These are phyloP conservation scores for Apophysomyces variabilis DNA, from an alignment of 371 early-diverging fungal genomes.

Conservation along the genomic window DNA sequence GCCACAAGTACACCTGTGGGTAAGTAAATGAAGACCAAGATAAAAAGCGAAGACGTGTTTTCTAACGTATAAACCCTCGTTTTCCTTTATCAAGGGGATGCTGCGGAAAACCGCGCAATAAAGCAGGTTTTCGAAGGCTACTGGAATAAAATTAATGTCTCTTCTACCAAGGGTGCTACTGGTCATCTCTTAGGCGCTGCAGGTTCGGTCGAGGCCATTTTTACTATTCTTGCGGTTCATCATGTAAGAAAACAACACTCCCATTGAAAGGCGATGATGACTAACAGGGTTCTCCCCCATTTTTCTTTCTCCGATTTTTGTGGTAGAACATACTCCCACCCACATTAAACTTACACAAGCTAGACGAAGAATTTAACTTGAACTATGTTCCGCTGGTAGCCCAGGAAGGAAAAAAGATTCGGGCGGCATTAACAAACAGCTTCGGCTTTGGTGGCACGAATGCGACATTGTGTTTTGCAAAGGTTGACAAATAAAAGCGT, in stretches of 20 bases:
- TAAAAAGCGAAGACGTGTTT: too few relatives aligned
- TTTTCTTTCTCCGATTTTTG: not conserved
- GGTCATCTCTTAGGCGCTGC: conserved; percentile 97
- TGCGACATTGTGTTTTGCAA: conserved; percentile 79
- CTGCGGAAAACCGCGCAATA: conserved; percentile 83
- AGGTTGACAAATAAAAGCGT: conserved; percentile 27
- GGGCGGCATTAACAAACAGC: conserved; percentile 85
- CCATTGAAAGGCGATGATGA: too few relatives aligned
- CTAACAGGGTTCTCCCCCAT: too few relatives aligned
- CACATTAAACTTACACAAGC: conserved; percentile 78
- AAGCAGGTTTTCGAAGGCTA: conserved; percentile 71
- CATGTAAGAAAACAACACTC: conserved; percentile 41
- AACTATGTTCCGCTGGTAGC: conserved; percentile 77
- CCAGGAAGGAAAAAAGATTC: conserved; percentile 60
- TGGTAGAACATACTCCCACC: conserved; percentile 78
- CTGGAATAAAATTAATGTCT: conserved; percentile 67
- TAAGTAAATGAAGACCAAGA: conserved; percentile 13
- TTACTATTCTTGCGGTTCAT: conserved; percentile 78
- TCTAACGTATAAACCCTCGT: not conserved
- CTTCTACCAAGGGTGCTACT: conserved; percentile 90
- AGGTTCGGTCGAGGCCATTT: conserved; percentile 93
- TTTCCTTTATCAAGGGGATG: conserved; percentile 55
- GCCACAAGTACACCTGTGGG: conserved; percentile 92
- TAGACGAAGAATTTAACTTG: conserved; percentile 69
- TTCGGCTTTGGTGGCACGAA: conserved; percentile 99